These are phyloP conservation scores for Neurospora cerealis DNA, from an alignment of 495 filamentous ascomycete genomes.

Conservation along the genomic window DNA sequence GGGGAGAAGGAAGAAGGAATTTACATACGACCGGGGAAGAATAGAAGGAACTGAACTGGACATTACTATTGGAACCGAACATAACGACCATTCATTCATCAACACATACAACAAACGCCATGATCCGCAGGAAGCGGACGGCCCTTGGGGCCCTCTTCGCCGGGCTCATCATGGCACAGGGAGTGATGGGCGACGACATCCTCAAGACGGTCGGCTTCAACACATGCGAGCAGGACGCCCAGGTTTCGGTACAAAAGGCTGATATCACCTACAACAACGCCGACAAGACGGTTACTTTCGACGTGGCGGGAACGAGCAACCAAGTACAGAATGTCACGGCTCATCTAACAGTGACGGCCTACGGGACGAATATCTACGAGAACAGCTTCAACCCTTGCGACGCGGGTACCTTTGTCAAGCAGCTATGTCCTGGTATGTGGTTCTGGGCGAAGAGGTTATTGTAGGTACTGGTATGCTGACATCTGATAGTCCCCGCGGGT, in stretches of 20 bases:
- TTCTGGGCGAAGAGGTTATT: not conserved
- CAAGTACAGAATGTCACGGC: conserved; percentile 75
- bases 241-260: conserved; percentile 62
- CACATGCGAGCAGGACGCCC: conserved; percentile 54
- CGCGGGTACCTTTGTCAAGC: conserved; percentile 46
- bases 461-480: conserved; percentile 20
- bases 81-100: not conserved
- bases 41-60: not conserved
- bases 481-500: conserved; percentile 55
- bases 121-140: not conserved
- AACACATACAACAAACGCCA: not conserved
- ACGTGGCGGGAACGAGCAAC: conserved; percentile 69
- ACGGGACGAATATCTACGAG: conserved; percentile 73
- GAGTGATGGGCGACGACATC: conserved; percentile 52
- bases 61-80: not conserved
- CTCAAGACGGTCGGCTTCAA: conserved; percentile 73
- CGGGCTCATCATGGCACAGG: conserved; percentile 22
- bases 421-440: conserved; percentile 74
- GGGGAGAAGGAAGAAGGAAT: not conserved
- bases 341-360: conserved; percentile 68
- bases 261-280: conserved; percentile 70
- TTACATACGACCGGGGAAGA: not conserved
- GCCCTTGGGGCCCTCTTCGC: conserved; percentile 24
- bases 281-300: conserved; percentile 64
- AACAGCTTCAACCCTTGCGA: conserved; percentile 79